Evolutionary conservation across 306 rosid species (phyloP).

Genomic region (Argentina anserina): DNA sequence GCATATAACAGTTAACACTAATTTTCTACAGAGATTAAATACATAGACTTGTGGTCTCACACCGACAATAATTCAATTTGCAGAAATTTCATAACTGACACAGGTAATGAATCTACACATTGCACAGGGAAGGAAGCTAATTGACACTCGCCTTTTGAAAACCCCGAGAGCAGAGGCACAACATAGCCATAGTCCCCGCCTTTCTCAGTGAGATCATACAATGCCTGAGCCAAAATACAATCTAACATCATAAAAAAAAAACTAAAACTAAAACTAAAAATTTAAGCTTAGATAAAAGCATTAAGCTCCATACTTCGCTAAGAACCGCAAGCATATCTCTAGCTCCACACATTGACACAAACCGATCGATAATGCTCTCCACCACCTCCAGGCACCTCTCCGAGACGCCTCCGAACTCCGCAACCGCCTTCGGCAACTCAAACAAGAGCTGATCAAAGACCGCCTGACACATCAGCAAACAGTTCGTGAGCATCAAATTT

Average conservation of each 20-base stretch:
- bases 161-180: constrained; percentile 55
- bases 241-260: constrained; percentile 31
- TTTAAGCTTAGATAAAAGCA: not conserved
- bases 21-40: not conserved
- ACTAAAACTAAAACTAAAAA: constrained; percentile 9
- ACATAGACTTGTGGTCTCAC: not conserved
- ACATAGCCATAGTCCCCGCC: constrained; percentile 41
- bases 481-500: not conserved
- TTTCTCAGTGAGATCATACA: constrained; percentile 42
- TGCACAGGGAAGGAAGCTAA: not conserved
- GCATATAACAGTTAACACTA: not conserved
- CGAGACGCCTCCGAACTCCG: constrained; percentile 58
- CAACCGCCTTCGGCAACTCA: constrained; percentile 69
- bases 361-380: constrained; percentile 50
- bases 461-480: constrained; percentile 37
- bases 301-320: constrained; percentile 44
- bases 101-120: not conserved
- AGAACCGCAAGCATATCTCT: constrained; percentile 81
- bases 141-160: constrained; percentile 61
- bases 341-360: constrained; percentile 56
- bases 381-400: constrained; percentile 55
- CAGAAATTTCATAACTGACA: not conserved
- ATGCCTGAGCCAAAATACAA: constrained; percentile 57
- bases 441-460: constrained; percentile 63
- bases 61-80: not conserved